Evolutionary conservation across 441 rosid genomes (phyloP).

Genomic region (Capsella rubella): DNA sequence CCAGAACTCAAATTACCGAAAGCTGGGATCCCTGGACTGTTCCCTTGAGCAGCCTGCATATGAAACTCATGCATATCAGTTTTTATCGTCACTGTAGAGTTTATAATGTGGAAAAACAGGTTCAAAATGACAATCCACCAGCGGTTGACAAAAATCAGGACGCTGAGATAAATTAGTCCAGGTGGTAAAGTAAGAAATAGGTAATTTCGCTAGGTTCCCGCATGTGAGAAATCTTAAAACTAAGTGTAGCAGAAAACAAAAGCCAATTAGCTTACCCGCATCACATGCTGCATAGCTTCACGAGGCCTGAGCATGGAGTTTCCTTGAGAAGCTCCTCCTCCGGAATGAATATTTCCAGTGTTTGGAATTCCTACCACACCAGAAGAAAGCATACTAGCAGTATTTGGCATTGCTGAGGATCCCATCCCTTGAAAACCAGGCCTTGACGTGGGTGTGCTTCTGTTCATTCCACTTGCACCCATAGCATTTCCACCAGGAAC

Average conservation of each 20-base stretch:
- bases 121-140: constrained; percentile 31
- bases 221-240: constrained; percentile 3
- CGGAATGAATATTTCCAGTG: constrained; percentile 70
- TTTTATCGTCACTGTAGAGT: constrained; percentile 46
- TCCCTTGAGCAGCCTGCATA: constrained; percentile 83
- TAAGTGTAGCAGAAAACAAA: constrained; percentile 13
- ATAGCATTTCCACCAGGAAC: constrained; percentile 78
- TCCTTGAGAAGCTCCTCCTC: constrained; percentile 74
- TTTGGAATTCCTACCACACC: constrained; percentile 74
- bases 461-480: constrained; percentile 74
- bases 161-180: constrained; percentile 11
- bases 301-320: constrained; percentile 83
- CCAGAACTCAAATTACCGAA: constrained; percentile 73
- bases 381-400: constrained; percentile 77
- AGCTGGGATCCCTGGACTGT: constrained; percentile 69
- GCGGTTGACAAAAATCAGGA: constrained; percentile 21
- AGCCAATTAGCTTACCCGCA: constrained; percentile 66
- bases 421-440: constrained; percentile 83
- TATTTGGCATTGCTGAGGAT: constrained; percentile 73
- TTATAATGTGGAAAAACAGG: constrained; percentile 26
- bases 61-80: constrained; percentile 69
- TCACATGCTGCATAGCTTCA: constrained; percentile 70
- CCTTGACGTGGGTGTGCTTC: constrained; percentile 79
- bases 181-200: constrained; percentile 6
- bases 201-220: constrained; percentile 12